A percentile compares a stretch with the other conserved stretches of the same genome.
Evolutionary conservation across 305 asterid genomes (phyloP).

Genomic region (Fraxinus latifolia): DNA sequence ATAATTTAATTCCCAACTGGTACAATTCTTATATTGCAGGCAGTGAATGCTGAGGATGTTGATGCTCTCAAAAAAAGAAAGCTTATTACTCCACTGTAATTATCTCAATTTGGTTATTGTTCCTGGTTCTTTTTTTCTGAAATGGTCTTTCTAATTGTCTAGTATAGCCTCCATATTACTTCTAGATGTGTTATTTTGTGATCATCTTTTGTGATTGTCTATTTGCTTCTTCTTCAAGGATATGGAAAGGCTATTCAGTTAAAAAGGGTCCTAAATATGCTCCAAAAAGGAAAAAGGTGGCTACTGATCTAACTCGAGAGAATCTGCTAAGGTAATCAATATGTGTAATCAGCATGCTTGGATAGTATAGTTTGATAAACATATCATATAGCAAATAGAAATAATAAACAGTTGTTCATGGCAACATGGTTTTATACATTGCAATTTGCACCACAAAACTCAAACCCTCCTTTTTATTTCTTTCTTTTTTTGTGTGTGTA

Average conservation of each 20-base stretch:
- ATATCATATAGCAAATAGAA: background rate
- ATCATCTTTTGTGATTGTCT: constrained; percentile 13
- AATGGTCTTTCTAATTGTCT: background rate
- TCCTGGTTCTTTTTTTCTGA: constrained; percentile 12
- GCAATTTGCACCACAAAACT: background rate
- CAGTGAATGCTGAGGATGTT: constrained; percentile 54
- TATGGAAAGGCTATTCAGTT: constrained; percentile 82
- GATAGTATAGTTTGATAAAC: constrained; percentile 11
- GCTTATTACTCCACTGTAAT: constrained; percentile 70
- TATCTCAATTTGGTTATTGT: background rate
- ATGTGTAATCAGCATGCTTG: constrained; percentile 4
- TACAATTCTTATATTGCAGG: constrained; percentile 41
- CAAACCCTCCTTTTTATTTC: background rate
- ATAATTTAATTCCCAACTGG: background rate
- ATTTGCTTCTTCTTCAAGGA: constrained; percentile 39
- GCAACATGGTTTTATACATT: constrained; percentile 36
- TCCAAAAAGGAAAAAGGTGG: constrained; percentile 77
- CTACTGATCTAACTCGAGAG: constrained; percentile 91
- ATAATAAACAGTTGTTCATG: constrained; percentile 24
- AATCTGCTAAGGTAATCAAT: constrained; percentile 66
- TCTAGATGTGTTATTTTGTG: background rate
- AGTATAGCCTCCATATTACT: background rate
- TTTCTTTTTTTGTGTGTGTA: background rate
- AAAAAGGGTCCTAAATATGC: constrained; percentile 86
- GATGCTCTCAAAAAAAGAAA: constrained; percentile 78